Base-by-base conservation (phyloP, 345 rosid species). In the Lumnitzera racemosa region DNA sequence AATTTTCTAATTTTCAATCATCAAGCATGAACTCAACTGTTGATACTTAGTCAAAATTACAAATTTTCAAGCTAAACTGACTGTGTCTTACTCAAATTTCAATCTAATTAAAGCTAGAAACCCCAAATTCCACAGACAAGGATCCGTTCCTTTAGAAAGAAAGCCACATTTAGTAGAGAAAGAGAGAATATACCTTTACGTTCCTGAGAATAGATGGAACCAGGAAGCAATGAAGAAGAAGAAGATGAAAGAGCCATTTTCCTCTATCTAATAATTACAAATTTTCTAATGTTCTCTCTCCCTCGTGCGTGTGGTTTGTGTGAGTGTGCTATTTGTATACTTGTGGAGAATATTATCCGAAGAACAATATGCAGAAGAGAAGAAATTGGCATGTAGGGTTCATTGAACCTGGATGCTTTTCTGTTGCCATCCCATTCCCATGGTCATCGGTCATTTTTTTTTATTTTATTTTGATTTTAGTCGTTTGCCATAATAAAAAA, bases 341-440 rank as follows among this genome's bases (percentile, higher is more conserved):
- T 25, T 11, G 1, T 24, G 36, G 27, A 29, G 56, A 61, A 25
- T 17, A 15, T n/a, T 25, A 24, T 15, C 23, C 46, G 53, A 55
- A 17, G 23, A 15, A 11, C 24, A 49, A 5, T 24, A 24, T n/a
- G 23, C 14, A 1, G 41, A 15, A 4, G 14, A 16, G 43, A 4
- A 10, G 52, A 46, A 4, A 27, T 27, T 15, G 16, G 20, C 15
- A 31, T 25, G 14, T 24, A 36, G 41, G 54, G 25, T 60, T 54
- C 71, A 36, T 67, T 67, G 71, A 67, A 67, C 46, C 61, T 67
- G 71, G 61, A 61, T 43, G 49, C 58, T 20, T 52, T 53, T 13
- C 49, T 41, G 50, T 59, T 36, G 9, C 5, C 43, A 36, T 36
- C 7, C 9, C 43, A 36, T 20, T 20, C 20, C 1, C 20, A 20